A percentile compares a stretch with the other conserved stretches of the same genome.
Evolutionary conservation across 352 stramenopile species (phyloP).

Genomic region (Albugo laibachii): DNA sequence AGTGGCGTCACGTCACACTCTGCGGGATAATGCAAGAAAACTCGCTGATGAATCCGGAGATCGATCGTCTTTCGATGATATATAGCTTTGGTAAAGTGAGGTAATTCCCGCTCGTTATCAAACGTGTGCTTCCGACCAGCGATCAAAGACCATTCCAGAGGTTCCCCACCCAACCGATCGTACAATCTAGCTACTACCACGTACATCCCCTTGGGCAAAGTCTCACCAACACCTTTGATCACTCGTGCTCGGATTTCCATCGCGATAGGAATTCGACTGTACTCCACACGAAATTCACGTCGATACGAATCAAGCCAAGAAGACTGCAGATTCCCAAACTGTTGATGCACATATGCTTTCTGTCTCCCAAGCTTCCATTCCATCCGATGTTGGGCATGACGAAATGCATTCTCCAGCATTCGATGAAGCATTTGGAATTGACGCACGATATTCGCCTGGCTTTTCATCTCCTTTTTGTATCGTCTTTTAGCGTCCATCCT

Average conservation of each 20-base stretch:
- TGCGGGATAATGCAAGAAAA: constrained; percentile 6
- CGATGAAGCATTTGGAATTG: constrained; percentile 41
- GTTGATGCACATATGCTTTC: constrained; percentile 31
- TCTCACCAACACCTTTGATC: constrained; percentile 69
- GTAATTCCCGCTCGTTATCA: constrained; percentile 4
- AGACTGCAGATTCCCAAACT: constrained; percentile 29
- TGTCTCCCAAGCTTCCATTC: constrained; percentile 29
- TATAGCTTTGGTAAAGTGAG: constrained; percentile 58
- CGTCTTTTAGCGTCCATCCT: constrained; percentile 13
- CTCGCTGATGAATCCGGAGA: constrained; percentile 34
- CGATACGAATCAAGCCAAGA: constrained; percentile 7
- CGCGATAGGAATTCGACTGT: constrained; percentile 44
- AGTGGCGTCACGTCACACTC: neutral
- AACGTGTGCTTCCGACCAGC: neutral
- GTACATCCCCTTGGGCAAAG: constrained; percentile 55
- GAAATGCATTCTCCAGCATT: constrained; percentile 27
- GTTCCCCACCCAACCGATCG: constrained; percentile 60
- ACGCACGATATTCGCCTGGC: constrained; percentile 18
- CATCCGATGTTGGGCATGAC: constrained; percentile 7
- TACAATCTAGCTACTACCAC: constrained; percentile 71
- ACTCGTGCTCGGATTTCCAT: constrained; percentile 40
- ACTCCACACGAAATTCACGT: constrained; percentile 38
- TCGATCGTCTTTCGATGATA: constrained; percentile 52
- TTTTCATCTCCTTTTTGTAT: neutral
- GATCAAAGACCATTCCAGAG: constrained; percentile 42